Conservation (phyloP, 495 filamentous ascomycete genomes). For the Tuber microsphaerosporum region DNA sequence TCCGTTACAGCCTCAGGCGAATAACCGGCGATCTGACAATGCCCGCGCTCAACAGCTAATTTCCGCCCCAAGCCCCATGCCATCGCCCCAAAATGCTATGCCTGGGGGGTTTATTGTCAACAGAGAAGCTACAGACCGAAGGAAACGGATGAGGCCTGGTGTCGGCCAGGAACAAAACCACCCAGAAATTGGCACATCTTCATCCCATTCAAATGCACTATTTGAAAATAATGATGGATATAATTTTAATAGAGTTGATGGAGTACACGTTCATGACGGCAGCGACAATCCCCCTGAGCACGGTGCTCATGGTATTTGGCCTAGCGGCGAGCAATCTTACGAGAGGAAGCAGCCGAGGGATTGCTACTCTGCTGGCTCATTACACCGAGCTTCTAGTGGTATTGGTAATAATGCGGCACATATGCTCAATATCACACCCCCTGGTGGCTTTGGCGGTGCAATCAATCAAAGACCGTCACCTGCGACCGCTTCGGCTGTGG, state of each 20-base stretch:
- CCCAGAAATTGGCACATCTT: constrained; percentile 35
- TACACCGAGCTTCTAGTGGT: constrained; percentile 27
- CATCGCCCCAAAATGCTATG: constrained; percentile 1
- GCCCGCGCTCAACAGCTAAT: constrained; percentile 8
- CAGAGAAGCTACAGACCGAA: constrained; percentile 18
- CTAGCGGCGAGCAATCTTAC: constrained; percentile 11
- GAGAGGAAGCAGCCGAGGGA: constrained; percentile 30
- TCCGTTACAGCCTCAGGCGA: constrained; percentile 36
- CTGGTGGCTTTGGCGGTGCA: constrained; percentile 22
- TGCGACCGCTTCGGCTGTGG: constrained; percentile 50
- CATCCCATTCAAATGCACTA: constrained; percentile 28
- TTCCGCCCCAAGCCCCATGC: constrained; percentile 6
- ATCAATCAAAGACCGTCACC: constrained; percentile 18
- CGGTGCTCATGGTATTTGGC: constrained; percentile 18
- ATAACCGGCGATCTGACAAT: constrained; percentile 25
- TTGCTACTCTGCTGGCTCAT: constrained; percentile 25
- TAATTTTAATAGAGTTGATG: constrained; percentile 16
- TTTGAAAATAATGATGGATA: constrained; percentile 25
- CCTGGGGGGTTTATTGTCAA: constrained; percentile 3
- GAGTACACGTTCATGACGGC: constrained; percentile 21
- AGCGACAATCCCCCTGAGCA: constrained; percentile 13
- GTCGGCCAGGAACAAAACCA: constrained; percentile 18
- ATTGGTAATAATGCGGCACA: constrained; percentile 21
- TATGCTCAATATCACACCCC: constrained; percentile 34
- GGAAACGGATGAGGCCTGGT: constrained; percentile 18